Base-by-base conservation (phyloP, 305 asterid genomes). In the Fraxinus angustifolia region DNA sequence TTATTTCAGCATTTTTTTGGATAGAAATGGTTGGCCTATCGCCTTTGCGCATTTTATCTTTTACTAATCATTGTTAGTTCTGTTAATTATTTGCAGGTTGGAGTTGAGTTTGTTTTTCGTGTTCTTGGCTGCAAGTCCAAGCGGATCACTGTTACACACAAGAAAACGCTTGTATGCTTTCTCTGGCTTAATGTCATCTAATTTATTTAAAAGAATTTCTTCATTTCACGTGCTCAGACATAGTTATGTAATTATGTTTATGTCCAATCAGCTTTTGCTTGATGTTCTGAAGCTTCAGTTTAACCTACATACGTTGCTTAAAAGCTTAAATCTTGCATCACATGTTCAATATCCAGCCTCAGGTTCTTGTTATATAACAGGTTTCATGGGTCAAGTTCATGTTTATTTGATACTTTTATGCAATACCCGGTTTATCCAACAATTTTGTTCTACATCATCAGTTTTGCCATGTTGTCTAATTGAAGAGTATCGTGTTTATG, bases 41-140 rank as follows among this genome's bases (percentile, higher is more conserved):
- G 71, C 7, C 60, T 56, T 58, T 8, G 79, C 38, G 19, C 17
- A 42, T 68, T 76, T 65, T 31, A 38, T 8, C 62, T 23, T 62
- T 78, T 80, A 28, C 81, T 77, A 58, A 53, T 82, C 34, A 36
- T 48, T 6, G n/a, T 79, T 80, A 34, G 71, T 74, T 42, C 56
- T 50, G 53, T 86, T 12, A 81, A 80, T 78, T 78, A 80, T 83
- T 88, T 87, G 76, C 93, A 96, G 99, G 91, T 85, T 81, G 98
- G 99, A 83, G 87, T 80, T 76, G 98, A 96, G 88, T 83, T 94
- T 73, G 87, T 91, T 72, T 96, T 94, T 81, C 99, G 99, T 77
- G 97, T 94, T 72, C 97, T 96, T 72, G 99, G 98, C 75, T 90
- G 97, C 93, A 96, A 93, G 88, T 96, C 98, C 85, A 96, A 96